A percentile compares a stretch with the other conserved stretches of the same genome.
Evolutionary conservation across 2,329 filamentous ascomycete species (phyloP).

Genomic region (Aspergillus hiratsukae): DNA sequence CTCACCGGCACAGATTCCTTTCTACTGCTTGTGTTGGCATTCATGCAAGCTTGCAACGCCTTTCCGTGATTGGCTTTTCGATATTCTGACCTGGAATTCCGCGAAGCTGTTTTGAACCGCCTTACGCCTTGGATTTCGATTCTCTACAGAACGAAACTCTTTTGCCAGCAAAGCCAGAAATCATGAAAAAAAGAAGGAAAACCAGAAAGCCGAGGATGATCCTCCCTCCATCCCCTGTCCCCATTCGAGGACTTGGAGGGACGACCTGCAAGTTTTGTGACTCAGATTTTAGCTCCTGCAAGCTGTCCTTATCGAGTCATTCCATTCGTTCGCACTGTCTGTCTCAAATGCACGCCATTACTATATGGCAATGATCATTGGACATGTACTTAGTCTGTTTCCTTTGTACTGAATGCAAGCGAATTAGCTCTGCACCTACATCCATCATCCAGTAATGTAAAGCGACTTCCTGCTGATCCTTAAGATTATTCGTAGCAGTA

Average conservation of each 20-base stretch:
- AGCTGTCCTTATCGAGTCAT: neutral
- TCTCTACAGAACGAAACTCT: neutral
- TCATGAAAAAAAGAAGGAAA: neutral
- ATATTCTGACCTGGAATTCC: neutral
- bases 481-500: too few species aligned
- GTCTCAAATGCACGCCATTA: neutral
- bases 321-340: neutral
- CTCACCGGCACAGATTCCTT: neutral
- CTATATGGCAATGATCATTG: neutral
- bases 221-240: neutral
- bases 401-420: neutral
- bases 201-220: neutral
- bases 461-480: too few species aligned
- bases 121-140: neutral
- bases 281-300: neutral
- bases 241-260: neutral
- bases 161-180: neutral
- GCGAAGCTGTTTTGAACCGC: neutral
- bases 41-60: neutral
- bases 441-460: neutral
- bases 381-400: neutral
- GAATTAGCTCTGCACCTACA: neutral
- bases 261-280: neutral
- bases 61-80: neutral
- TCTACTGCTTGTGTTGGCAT: too few species aligned